Base-by-base conservation (phyloP, 116 monocot species). In the Posidonia oceanica region DNA sequence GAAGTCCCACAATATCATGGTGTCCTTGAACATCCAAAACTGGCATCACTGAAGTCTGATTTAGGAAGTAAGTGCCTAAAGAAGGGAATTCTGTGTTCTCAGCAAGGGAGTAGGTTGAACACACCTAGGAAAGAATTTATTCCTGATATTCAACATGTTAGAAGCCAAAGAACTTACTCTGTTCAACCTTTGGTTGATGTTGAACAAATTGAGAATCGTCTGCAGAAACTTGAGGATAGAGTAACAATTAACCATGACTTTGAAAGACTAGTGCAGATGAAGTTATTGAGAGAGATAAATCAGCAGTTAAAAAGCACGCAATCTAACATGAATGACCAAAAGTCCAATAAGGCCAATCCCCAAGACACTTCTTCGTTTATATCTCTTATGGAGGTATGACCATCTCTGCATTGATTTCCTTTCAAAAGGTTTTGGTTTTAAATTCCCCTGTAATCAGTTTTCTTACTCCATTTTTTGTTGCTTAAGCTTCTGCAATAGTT, bases 301-400 rank as follows among this genome's bases (percentile, higher is more conserved):
- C 79, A 91, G 74, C 74, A 85, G 42, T 77, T 91, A 7, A 76
- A 71, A 22, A 64, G 39, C 37, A 78, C 85, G 59, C 70, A 82
- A 56, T 67, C 65, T 22, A 62, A 74, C 3, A 72, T 81, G 29
- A 83, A 74, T 54, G 54, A 39, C 12, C 39, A 61, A 5, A 21
- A 29, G 10, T 61, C 79, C 16, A 77, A 59, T 64, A 81, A 83
- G 40, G 48, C 69, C 17, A 55, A 2, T 39, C 36, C 64, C 14
- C 79, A 83, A 61, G 76, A 84, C 0, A 39, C 72, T 20, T 14
- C 72, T 18, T 14, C 71, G 39, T 41, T 77, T 14, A 69, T 65
- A 15, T 84, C 82, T 22, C 39, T 87, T 5, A 85, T 87, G 76
- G 87, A 91, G 91, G 91, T 91, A 83, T n/a, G 7, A 38, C 39